These are phyloP conservation scores for Ophiobolus disseminans DNA, from an alignment of 2,329 filamentous ascomycete genomes.

Conservation along the genomic window DNA sequence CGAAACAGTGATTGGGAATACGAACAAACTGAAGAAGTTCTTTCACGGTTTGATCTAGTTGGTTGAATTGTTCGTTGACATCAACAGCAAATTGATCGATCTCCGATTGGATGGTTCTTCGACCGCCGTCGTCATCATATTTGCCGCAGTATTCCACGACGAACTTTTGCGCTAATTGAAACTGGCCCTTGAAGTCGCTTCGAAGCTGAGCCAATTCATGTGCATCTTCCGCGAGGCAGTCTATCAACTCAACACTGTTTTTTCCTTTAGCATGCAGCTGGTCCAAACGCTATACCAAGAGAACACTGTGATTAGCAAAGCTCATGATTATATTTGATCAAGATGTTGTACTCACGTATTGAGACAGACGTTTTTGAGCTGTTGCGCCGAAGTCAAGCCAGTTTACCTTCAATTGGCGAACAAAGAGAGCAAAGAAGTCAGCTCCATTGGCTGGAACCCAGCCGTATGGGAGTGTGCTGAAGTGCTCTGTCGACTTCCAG, in stretches of 20 bases:
- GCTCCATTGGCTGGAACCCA: slow-evolving; percentile 8
- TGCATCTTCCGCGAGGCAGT: slow-evolving; percentile 4
- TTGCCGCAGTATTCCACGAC: background rate
- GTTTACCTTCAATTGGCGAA: background rate
- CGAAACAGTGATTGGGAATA: background rate
- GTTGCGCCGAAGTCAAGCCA: background rate
- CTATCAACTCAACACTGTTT: background rate
- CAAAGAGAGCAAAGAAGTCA: slow-evolving; percentile 7
- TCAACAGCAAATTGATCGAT: background rate
- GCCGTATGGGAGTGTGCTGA: slow-evolving; percentile 10
- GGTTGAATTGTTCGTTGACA: background rate
- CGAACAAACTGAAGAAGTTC: slow-evolving; percentile 13
- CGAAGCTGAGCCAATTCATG: slow-evolving; percentile 4
- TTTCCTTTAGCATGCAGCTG: slow-evolving; percentile 1
- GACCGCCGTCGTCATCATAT: background rate
- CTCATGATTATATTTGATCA: background rate
- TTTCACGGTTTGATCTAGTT: slow-evolving; percentile 11
- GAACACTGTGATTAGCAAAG: background rate
- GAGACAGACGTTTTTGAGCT: slow-evolving; percentile 4
- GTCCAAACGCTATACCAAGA: slow-evolving; percentile 2
- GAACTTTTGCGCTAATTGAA: background rate
- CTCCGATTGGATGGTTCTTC: background rate
- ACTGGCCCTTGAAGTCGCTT: background rate
- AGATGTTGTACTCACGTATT: slow-evolving; percentile 6
- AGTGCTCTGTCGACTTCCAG: slow-evolving; percentile 7